A percentile compares a stretch with the other conserved stretches of the same genome.
phyloP scores from a whole-genome alignment of 768 basidiomycete species.

The Dacryopinax spathularia region DNA sequence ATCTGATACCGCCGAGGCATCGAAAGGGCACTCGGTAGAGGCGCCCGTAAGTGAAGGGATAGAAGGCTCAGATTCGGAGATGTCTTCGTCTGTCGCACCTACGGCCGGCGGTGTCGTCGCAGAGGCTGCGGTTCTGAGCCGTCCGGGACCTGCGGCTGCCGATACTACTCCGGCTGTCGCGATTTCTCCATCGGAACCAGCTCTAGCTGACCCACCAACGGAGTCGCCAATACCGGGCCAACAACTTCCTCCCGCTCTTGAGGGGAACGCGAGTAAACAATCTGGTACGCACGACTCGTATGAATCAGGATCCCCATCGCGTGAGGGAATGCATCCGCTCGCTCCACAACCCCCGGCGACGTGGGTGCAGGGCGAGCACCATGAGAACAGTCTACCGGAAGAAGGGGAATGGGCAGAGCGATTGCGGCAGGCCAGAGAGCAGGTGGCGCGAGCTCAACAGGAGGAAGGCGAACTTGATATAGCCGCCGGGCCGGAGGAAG shows the following conservation, averaged over 20 bases:
- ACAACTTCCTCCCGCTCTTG: not conserved
- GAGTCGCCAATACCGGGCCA: not conserved
- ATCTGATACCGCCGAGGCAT: not conserved
- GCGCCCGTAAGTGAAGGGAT: not conserved
- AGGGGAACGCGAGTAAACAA: not conserved
- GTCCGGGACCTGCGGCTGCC: not conserved
- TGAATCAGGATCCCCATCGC: not conserved
- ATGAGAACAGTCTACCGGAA: not conserved
- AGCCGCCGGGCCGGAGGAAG: not conserved
- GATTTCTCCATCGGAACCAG: not conserved
- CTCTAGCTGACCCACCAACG: not conserved
- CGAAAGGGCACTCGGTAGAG: not conserved
- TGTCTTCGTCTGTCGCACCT: not conserved
- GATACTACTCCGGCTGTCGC: not conserved
- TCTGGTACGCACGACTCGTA: not conserved
- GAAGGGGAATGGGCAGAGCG: conserved; percentile 5
- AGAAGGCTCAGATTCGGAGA: not conserved
- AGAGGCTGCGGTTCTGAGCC: not conserved
- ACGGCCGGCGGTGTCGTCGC: not conserved
- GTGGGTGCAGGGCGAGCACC: not conserved
- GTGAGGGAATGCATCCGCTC: not conserved
- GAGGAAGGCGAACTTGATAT: not conserved
- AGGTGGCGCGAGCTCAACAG: not conserved
- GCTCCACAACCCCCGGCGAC: not conserved
- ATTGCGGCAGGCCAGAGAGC: not conserved